A percentile compares a stretch with the other conserved stretches of the same genome.
Evolutionary conservation across 345 rosid species (phyloP).

Genomic region (Corchorus olitorius): DNA sequence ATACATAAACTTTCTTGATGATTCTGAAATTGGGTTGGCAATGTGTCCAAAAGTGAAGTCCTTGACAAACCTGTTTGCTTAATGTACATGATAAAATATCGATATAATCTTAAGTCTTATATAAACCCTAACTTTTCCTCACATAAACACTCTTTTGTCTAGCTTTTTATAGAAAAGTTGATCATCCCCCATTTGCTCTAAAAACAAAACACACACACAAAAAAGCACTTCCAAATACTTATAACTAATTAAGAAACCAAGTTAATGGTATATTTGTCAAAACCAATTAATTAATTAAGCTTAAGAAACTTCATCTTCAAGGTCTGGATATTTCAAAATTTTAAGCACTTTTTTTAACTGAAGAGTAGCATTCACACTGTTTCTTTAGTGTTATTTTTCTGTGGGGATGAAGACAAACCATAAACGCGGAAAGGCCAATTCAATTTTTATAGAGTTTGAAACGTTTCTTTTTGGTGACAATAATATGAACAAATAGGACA

Average conservation of each 20-base stretch:
- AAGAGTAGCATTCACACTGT: no score
- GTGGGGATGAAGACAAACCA: not conserved
- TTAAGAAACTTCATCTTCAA: no score
- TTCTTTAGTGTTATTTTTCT: no score
- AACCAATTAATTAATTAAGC: no score
- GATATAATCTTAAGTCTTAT: not conserved
- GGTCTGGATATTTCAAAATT: no score
- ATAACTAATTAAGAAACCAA: not conserved
- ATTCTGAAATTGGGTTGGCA: slow-evolving; percentile 29
- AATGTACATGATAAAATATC: slow-evolving; percentile 13
- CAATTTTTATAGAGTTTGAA: not conserved
- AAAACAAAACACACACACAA: not conserved
- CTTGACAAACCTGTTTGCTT: slow-evolving; percentile 8
- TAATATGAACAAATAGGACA: slow-evolving; percentile 5
- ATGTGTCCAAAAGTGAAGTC: slow-evolving; percentile 34
- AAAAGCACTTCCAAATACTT: slow-evolving; percentile 5
- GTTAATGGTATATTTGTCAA: no score
- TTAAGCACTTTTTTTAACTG: no score
- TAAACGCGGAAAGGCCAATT: not conserved
- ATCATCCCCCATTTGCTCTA: slow-evolving; percentile 7
- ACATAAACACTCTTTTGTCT: not conserved
- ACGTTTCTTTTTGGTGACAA: not conserved
- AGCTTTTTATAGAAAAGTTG: not conserved
- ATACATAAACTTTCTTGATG: slow-evolving; percentile 22
- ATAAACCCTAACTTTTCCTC: not conserved